phyloP scores from a whole-genome alignment of 2,329 filamentous ascomycete species.

The Botrytis aclada region DNA sequence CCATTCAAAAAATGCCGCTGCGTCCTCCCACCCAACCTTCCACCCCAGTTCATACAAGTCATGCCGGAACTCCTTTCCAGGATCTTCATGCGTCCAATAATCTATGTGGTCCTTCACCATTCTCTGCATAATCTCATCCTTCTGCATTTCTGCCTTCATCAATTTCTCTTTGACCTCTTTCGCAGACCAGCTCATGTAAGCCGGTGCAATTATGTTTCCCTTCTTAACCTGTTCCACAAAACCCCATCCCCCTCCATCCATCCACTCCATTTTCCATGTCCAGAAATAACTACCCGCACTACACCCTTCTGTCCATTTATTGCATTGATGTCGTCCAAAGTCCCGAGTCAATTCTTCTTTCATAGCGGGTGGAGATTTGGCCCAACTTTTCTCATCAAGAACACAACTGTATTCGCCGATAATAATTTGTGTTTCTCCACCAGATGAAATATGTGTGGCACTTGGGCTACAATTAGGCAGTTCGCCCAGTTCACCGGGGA shows the following conservation, averaged over 20 bases:
- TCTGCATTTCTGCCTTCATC: slow-evolving; percentile 42
- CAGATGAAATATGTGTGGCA: slow-evolving; percentile 40
- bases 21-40: slow-evolving; percentile 55
- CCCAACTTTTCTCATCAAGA: slow-evolving; percentile 51
- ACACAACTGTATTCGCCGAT: slow-evolving; percentile 59
- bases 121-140: slow-evolving; percentile 38
- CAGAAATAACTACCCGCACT: slow-evolving; percentile 56
- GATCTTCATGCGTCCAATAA: slow-evolving; percentile 49
- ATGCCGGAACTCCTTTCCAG: slow-evolving; percentile 49
- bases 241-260: slow-evolving; percentile 60
- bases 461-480: slow-evolving; percentile 41
- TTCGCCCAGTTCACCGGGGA: slow-evolving; percentile 43
- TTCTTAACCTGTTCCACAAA: slow-evolving; percentile 52
- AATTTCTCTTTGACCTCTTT: slow-evolving; percentile 41
- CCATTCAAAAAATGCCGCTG: slow-evolving; percentile 48
- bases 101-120: slow-evolving; percentile 45
- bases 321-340: slow-evolving; percentile 49
- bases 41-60: slow-evolving; percentile 54
- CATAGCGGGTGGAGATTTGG: slow-evolving; percentile 42
- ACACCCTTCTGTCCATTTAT: slow-evolving; percentile 45
- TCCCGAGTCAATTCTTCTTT: slow-evolving; percentile 43
- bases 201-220: slow-evolving; percentile 43
- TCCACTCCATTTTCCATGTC: slow-evolving; percentile 59
- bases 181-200: slow-evolving; percentile 39
- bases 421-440: slow-evolving; percentile 46